These are phyloP conservation scores for Suillus decipiens DNA, from an alignment of 768 basidiomycete genomes.

Conservation along the genomic window DNA sequence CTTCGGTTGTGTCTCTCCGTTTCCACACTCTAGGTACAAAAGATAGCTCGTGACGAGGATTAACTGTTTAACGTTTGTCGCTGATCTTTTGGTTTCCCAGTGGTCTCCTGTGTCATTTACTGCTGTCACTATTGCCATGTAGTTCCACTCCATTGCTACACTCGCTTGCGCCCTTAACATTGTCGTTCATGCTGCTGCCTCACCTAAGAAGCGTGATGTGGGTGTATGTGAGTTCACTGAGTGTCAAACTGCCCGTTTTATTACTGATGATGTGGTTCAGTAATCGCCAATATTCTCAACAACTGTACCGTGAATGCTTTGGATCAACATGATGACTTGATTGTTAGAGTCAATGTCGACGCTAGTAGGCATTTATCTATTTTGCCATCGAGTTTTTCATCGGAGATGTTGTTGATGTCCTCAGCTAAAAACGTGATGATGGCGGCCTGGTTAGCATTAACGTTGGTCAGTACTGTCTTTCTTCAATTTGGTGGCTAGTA, in stretches of 20 bases:
- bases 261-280: background rate
- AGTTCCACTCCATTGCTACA: background rate
- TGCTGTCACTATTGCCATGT: background rate
- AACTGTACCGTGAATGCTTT: background rate
- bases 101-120: background rate
- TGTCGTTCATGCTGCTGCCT: background rate
- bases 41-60: background rate
- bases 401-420: background rate
- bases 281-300: background rate
- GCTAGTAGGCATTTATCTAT: background rate
- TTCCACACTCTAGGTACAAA: background rate
- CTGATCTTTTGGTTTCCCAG: background rate
- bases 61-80: background rate
- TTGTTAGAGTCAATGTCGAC: background rate
- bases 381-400: background rate
- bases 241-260: background rate
- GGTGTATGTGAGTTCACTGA: background rate
- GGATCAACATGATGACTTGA: background rate
- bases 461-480: background rate
- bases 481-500: background rate
- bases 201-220: background rate
- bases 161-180: background rate
- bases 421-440: background rate
- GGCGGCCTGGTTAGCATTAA: background rate
- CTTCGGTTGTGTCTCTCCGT: background rate